Base-by-base conservation (phyloP, 23 red algal species). In the Gracilaria domingensis region DNA sequence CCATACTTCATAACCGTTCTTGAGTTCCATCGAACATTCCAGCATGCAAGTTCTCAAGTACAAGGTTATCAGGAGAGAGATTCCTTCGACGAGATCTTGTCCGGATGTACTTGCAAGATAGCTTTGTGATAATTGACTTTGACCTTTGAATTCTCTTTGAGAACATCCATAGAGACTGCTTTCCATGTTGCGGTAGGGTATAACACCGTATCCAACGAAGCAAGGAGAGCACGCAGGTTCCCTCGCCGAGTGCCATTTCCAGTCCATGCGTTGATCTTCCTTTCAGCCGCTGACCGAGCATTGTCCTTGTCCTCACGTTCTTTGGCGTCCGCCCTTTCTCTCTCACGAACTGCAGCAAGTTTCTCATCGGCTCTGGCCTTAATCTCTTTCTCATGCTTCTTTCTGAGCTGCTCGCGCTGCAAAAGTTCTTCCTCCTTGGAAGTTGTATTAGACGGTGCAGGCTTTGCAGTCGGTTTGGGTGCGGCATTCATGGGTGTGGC, bases 11-110 rank as follows among this genome's bases (percentile, higher is more conserved):
- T 93, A 90, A 14, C 83, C 89, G 72, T 98, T 94, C 40, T 94
- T 89, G 35, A 98, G 92, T 42, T 94, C n/a, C 92, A 38, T 93
- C 89, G 91, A 98, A 94, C n/a, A n/a, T n/a, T n/a, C n/a, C n/a
- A n/a, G n/a, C n/a, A n/a, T 54, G 91, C 87, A 39, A 93, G 86
- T 79, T 98, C 95, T 4, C 84, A 12, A 98, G 75, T 59, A 98
- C 87, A 47, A 85, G 70, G 14, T 98, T 56, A 74, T 94, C 87
- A 0, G 85, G 80, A 17, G 75, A 49, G 14, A 94, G 84, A 55
- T 88, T 92, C 84, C n/a, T 94, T 98, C 55, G 84, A 88, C 20
- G 56, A 57, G 44, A 94, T 94, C 42, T 98, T 98, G 58, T 98
- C 95, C 1, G 95, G 95, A 70, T 98, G 95, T 62, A 98, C 91